Conservation (phyloP, 495 filamentous ascomycete genomes). For the Terfezia boudieri region DNA sequence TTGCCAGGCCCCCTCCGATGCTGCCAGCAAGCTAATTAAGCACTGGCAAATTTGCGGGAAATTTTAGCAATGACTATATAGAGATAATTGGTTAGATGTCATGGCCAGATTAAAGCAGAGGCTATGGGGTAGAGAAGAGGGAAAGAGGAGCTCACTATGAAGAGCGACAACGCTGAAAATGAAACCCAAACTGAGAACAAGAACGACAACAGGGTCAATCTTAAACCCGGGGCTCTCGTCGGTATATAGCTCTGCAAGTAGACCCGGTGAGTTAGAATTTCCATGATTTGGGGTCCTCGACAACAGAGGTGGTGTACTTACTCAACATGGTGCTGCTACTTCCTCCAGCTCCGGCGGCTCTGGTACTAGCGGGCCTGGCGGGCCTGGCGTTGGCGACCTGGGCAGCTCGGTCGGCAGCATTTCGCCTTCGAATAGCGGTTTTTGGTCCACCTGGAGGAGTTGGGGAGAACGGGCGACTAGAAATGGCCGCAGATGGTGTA, state of each 20-base stretch:
- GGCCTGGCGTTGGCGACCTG: slow-evolving; percentile 50
- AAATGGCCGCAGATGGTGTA: slow-evolving; percentile 37
- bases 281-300: too few relatives aligned
- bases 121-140: not conserved
- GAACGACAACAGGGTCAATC: slow-evolving; percentile 89
- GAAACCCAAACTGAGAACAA: slow-evolving; percentile 85
- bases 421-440: slow-evolving; percentile 78
- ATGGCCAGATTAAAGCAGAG: not conserved
- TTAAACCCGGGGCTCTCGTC: slow-evolving; percentile 91
- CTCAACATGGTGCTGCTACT: slow-evolving; percentile 96
- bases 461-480: slow-evolving; percentile 61
- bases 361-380: slow-evolving; percentile 65
- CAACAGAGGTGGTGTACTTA: slow-evolving; percentile 22
- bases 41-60: not conserved
- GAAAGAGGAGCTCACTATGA: slow-evolving; percentile 43
- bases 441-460: slow-evolving; percentile 84
- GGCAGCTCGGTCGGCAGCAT: slow-evolving; percentile 78
- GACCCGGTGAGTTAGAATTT: too few relatives aligned
- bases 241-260: slow-evolving; percentile 56
- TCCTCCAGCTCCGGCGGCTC: slow-evolving; percentile 82
- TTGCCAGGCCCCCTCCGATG: too few relatives aligned
- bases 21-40: not conserved
- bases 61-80: not conserved
- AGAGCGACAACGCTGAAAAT: slow-evolving; percentile 96
- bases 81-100: too few relatives aligned